These are phyloP conservation scores for Rhizomucor pusillus DNA, from an alignment of 371 early-diverging fungal genomes.

Conservation along the genomic window DNA sequence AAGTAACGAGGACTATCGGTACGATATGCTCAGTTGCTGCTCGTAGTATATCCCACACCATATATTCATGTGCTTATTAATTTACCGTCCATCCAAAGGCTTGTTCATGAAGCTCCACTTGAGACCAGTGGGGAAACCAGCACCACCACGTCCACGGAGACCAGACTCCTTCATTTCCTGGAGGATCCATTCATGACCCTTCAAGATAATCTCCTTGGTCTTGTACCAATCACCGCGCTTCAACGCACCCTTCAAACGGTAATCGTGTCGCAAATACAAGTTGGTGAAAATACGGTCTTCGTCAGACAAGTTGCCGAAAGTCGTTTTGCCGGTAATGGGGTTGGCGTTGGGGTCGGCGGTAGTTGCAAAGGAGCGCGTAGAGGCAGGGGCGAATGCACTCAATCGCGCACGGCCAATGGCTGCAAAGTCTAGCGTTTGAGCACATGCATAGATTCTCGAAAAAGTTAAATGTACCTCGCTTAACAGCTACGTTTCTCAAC, in stretches of 20 bases:
- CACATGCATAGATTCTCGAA: neutral
- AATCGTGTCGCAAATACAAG: constrained; percentile 92
- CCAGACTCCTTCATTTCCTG: constrained; percentile 96
- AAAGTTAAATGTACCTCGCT: constrained; percentile 35
- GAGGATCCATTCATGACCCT: constrained; percentile 97
- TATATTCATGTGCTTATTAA: neutral
- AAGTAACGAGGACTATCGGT: constrained; percentile 82
- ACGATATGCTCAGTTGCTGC: neutral
- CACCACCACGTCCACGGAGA: constrained; percentile 96
- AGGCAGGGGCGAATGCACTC: constrained; percentile 13
- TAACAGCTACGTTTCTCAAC: constrained; percentile 41
- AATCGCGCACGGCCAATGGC: constrained; percentile 15
- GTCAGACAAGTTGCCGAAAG: constrained; percentile 80
- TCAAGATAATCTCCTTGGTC: constrained; percentile 95
- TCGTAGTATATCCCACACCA: neutral
- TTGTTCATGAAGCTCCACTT: constrained; percentile 99
- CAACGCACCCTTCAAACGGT: constrained; percentile 81
- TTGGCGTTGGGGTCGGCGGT: constrained; percentile 53
- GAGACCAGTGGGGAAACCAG: constrained; percentile 96
- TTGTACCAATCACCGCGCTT: constrained; percentile 98
- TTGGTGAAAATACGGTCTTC: constrained; percentile 98
- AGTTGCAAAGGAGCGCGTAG: constrained; percentile 42
- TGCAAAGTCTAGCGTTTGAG: constrained; percentile 18
- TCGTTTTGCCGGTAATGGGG: constrained; percentile 48
- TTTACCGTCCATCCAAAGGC: constrained; percentile 77